Percentiles rank a stretch among this genome's conserved stretches.
phyloP scores from a whole-genome alignment of 1,284 basidiomycete genomes.

The Apiotrichum siamense region DNA sequence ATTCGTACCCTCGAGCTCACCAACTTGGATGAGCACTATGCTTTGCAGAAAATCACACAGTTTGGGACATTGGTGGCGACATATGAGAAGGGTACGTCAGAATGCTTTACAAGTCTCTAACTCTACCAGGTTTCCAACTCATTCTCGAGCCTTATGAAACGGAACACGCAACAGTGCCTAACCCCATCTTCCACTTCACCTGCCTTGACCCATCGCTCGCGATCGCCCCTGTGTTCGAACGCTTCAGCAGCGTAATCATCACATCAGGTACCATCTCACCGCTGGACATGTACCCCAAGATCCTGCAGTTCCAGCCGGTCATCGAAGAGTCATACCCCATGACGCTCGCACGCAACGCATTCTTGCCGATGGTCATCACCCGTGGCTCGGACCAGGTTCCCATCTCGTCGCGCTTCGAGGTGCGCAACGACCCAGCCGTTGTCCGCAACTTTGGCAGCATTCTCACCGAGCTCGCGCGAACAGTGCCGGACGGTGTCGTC shows the following conservation, averaged over 20 bases:
- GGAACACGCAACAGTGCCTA: constrained; percentile 96
- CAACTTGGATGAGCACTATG: constrained; percentile 82
- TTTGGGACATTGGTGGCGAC: constrained; percentile 97
- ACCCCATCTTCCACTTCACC: constrained; percentile 97
- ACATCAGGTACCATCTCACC: constrained; percentile 98
- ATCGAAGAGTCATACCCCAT: constrained; percentile 97
- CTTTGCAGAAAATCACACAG: constrained; percentile 89
- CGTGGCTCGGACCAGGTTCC: constrained; percentile 97
- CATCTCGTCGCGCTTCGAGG: constrained; percentile 98
- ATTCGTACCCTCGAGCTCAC: constrained; percentile 88
- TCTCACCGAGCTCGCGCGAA: constrained; percentile 94
- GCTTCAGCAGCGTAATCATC: constrained; percentile 97
- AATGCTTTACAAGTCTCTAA: constrained; percentile 2
- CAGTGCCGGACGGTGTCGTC: constrained; percentile 97
- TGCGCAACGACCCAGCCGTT: constrained; percentile 97
- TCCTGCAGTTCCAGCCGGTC: constrained; percentile 96
- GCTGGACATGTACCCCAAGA: constrained; percentile 98
- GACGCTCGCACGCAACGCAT: constrained; percentile 94
- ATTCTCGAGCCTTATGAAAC: constrained; percentile 99
- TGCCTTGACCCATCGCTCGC: constrained; percentile 97
- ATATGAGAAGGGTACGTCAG: constrained; percentile 79
- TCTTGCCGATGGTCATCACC: constrained; percentile 97
- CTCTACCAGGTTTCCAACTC: constrained; percentile 73
- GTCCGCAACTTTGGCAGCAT: constrained; percentile 98
- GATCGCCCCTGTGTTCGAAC: constrained; percentile 96